A percentile compares a stretch with the other conserved stretches of the same genome.
Conservation (phyloP, 116 monocot genomes). For the Dioscorea cayenensis region DNA sequence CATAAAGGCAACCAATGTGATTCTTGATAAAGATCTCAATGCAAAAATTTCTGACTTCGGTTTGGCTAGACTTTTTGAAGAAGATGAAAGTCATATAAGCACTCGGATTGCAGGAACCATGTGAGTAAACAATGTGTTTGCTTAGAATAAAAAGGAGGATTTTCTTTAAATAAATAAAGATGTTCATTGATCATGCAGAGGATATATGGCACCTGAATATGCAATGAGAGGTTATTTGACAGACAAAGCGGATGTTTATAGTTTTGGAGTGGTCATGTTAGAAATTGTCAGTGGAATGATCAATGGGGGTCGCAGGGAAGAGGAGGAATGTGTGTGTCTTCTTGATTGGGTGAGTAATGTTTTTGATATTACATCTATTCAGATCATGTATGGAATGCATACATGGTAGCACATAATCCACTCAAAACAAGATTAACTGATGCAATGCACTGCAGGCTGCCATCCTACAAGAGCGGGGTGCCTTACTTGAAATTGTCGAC, state of each 20-base stretch:
- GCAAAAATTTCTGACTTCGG: conserved; percentile 64
- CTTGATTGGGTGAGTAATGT: conserved; percentile 31
- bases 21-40: conserved; percentile 39
- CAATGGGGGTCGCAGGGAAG: conserved; percentile 11
- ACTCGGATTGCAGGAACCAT: conserved; percentile 47
- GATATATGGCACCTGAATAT: conserved; percentile 31
- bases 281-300: conserved; percentile 42
- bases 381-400: too few species aligned
- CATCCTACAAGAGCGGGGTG: conserved; percentile 23
- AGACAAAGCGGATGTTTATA: conserved; percentile 51
- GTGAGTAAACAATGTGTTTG: conserved; percentile 23
- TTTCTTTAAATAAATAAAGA: conserved; percentile 4
- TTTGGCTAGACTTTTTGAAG: conserved; percentile 48
- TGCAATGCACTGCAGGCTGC: too few species aligned
- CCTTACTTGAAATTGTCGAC: conserved; percentile 33
- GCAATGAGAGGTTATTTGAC: conserved; percentile 32
- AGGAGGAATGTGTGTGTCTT: conserved; percentile 24
- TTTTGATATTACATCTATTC: background rate
- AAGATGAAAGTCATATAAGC: conserved; percentile 53
- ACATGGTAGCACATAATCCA: too few species aligned
- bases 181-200: conserved; percentile 17
- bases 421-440: too few species aligned
- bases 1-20: conserved; percentile 55
- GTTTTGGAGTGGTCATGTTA: conserved; percentile 33
- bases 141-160: background rate